Conservation (phyloP, 2,329 filamentous ascomycete genomes). For the Curvularia verruculosa region DNA sequence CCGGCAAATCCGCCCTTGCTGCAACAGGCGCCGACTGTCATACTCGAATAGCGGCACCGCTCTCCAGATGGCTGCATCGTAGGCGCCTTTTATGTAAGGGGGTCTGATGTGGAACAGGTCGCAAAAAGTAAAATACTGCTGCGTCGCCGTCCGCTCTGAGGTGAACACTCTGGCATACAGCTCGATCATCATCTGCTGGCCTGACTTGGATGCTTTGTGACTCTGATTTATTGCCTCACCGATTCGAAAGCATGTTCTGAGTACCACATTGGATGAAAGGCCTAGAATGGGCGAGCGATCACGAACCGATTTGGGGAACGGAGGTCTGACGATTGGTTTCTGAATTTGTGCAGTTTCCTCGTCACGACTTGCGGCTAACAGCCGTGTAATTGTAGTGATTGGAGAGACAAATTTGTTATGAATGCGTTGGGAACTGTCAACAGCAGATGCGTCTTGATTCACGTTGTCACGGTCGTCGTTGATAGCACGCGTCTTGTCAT, state of each 20-base stretch:
- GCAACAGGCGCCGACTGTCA: constrained; percentile 55
- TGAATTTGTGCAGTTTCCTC: constrained; percentile 7
- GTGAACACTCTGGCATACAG: constrained; percentile 66
- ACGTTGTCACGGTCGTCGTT: background rate
- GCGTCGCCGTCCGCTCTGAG: constrained; percentile 61
- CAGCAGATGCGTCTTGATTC: background rate
- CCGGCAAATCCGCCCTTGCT: constrained; percentile 52
- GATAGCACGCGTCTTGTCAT: background rate
- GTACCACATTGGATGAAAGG: constrained; percentile 53
- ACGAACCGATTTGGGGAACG: constrained; percentile 58
- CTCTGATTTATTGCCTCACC: constrained; percentile 64
- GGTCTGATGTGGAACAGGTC: constrained; percentile 66
- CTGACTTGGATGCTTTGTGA: constrained; percentile 53
- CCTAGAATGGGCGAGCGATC: constrained; percentile 63
- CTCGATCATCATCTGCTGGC: constrained; percentile 62
- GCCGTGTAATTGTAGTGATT: constrained; percentile 27
- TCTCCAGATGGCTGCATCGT: constrained; percentile 54
- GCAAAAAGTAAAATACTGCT: constrained; percentile 68
- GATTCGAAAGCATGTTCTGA: constrained; percentile 69
- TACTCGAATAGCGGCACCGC: constrained; percentile 54
- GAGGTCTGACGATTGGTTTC: constrained; percentile 57
- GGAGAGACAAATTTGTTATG: constrained; percentile 32
- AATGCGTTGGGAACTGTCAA: constrained; percentile 1
- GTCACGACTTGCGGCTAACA: constrained; percentile 17
- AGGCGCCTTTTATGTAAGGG: constrained; percentile 59